These are phyloP conservation scores for Aspergillus fijiensis DNA, from an alignment of 2,329 filamentous ascomycete genomes.

Conservation along the genomic window DNA sequence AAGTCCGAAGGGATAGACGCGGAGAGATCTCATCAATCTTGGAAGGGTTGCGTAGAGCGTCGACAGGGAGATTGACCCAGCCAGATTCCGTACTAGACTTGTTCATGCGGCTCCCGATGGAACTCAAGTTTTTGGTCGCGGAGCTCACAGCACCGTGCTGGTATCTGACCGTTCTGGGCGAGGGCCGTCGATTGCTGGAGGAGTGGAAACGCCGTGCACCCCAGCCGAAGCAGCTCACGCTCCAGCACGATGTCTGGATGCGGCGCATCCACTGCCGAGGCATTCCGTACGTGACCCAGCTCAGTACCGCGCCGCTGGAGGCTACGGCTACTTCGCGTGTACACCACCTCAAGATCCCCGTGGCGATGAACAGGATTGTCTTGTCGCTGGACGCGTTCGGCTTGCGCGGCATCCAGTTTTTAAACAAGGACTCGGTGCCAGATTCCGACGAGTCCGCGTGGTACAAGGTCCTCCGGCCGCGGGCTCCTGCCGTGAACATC, in stretches of 20 bases:
- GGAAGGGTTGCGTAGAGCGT: constrained; percentile 6
- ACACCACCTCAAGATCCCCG: neutral
- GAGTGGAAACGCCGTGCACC: neutral
- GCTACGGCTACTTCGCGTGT: neutral
- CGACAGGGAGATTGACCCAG: neutral
- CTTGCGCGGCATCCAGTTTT: constrained; percentile 13
- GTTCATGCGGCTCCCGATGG: neutral
- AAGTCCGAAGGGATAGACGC: neutral
- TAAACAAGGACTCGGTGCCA: constrained; percentile 4
- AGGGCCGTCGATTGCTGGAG: constrained; percentile 10
- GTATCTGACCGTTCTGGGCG: constrained; percentile 14
- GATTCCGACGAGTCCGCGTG: constrained; percentile 15
- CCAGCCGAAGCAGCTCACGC: neutral
- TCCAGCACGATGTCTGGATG: constrained; percentile 4
- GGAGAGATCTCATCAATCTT: neutral
- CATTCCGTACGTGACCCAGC: constrained; percentile 1
- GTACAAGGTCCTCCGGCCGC: constrained; percentile 17
- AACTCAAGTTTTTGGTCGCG: constrained; percentile 1
- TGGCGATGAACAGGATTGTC: constrained; percentile 4
- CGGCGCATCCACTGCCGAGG: neutral
- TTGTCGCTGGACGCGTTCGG: constrained; percentile 11
- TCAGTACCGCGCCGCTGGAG: constrained; percentile 4
- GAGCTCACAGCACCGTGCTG: constrained; percentile 9
- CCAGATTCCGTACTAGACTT: constrained; percentile 5
- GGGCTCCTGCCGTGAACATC: neutral